phyloP scores from a whole-genome alignment of 306 rosid species.

The Erythrophleum fordii region DNA sequence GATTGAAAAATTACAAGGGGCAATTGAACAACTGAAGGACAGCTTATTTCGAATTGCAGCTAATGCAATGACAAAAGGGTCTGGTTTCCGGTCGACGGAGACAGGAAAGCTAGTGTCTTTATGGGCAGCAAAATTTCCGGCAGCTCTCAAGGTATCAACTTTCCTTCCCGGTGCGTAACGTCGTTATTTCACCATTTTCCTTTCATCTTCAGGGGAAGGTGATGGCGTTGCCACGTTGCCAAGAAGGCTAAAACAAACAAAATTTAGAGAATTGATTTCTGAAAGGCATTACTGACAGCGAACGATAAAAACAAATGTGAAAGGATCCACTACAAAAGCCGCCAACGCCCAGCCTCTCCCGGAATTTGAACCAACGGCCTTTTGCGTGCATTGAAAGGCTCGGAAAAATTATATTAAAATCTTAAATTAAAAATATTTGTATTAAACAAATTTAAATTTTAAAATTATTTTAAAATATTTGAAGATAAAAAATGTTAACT shows the following conservation, averaged over 20 bases:
- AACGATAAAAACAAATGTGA: neutral
- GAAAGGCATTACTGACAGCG: neutral
- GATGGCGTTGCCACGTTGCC: neutral
- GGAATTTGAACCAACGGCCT: neutral
- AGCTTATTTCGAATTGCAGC: conserved; percentile 13
- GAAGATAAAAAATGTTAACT: too few relatives aligned
- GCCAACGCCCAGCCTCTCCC: conserved; percentile 25
- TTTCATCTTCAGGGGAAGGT: neutral
- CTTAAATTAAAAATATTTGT: too few relatives aligned
- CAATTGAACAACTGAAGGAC: conserved; percentile 19
- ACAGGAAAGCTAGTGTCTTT: neutral
- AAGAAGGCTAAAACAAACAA: too few relatives aligned
- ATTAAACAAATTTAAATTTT: too few relatives aligned
- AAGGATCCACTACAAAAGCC: conserved; percentile 24
- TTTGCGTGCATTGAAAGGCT: conserved; percentile 10
- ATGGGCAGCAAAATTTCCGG: too few relatives aligned
- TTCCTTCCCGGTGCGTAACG: neutral
- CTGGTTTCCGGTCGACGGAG: conserved; percentile 1
- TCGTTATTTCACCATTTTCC: neutral
- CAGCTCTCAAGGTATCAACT: too few relatives aligned
- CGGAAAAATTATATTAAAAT: too few relatives aligned
- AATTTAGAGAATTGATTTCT: neutral
- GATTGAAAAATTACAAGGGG: neutral
- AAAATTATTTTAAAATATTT: too few relatives aligned
- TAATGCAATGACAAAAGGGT: neutral